A percentile compares a stretch with the other conserved stretches of the same genome.
Conservation (phyloP, 2,329 filamentous ascomycete species). For the Cytospora schulzeri region DNA sequence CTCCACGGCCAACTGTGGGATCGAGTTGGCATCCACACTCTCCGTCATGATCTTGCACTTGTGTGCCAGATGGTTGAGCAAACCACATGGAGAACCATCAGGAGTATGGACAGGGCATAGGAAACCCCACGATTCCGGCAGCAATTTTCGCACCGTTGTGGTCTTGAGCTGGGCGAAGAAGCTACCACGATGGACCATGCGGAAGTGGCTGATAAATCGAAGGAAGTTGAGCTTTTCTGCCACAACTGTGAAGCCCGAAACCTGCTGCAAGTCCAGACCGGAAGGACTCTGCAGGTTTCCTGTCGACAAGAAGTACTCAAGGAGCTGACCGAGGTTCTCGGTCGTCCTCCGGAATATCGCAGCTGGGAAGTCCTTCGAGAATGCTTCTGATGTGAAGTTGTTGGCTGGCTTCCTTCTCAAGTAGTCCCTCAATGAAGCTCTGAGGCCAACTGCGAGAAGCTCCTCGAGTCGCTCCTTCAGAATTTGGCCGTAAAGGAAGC, state of each 20-base stretch:
- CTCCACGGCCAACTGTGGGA: constrained; percentile 74
- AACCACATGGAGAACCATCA: constrained; percentile 90
- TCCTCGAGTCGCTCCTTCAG: constrained; percentile 94
- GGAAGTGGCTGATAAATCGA: constrained; percentile 97
- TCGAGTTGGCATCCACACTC: constrained; percentile 69
- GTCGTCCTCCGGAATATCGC: constrained; percentile 81
- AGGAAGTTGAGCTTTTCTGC: constrained; percentile 99
- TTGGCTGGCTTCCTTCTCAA: constrained; percentile 59
- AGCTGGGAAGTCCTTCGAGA: constrained; percentile 75
- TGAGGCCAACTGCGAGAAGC: constrained; percentile 64
- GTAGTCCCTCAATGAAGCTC: constrained; percentile 58
- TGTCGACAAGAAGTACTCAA: constrained; percentile 96
- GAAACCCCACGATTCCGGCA: constrained; percentile 98
- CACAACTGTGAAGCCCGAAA: constrained; percentile 92
- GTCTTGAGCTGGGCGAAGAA: constrained; percentile 99
- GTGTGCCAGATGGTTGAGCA: constrained; percentile 93
- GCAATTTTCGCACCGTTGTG: constrained; percentile 90
- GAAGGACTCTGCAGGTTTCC: constrained; percentile 91
- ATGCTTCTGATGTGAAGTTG: constrained; percentile 76
- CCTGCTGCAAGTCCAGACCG: constrained; percentile 91
- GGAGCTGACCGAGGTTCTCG: constrained; percentile 80
- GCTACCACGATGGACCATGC: constrained; percentile 97
- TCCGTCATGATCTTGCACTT: constrained; percentile 88
- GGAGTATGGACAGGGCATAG: constrained; percentile 96
- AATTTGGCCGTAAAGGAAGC: constrained; percentile 92